Evolutionary conservation across 2,329 filamentous ascomycete genomes (phyloP).

Genomic region (Tolypocladium pustulatum): DNA sequence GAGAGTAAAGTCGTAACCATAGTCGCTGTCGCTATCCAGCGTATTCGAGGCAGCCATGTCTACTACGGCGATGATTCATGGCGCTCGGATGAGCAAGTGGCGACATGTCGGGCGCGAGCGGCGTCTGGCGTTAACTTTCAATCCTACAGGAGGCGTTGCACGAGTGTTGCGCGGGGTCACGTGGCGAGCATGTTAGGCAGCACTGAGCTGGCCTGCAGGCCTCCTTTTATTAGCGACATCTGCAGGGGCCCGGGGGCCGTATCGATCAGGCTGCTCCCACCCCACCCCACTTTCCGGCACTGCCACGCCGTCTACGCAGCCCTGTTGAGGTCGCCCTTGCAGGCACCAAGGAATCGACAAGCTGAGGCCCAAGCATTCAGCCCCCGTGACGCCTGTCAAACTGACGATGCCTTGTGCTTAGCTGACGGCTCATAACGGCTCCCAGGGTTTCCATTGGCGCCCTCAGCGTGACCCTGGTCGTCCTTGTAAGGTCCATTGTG

Average conservation of each 20-base stretch:
- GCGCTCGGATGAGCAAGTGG: not conserved
- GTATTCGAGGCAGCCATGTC: constrained; percentile 4
- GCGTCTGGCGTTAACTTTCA: not conserved
- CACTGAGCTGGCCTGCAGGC: not conserved
- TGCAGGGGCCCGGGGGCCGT: no score
- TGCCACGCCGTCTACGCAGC: not conserved
- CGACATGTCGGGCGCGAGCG: not conserved
- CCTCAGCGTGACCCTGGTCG: not conserved
- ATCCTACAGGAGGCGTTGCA: not conserved
- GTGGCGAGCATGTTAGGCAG: not conserved
- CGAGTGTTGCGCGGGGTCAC: constrained; percentile 1
- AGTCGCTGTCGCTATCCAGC: constrained; percentile 29
- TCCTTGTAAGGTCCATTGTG: not conserved
- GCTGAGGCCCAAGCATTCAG: not conserved
- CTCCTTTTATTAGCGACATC: not conserved
- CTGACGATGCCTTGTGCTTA: not conserved
- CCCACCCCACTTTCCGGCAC: no score
- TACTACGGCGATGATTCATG: not conserved
- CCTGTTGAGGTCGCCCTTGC: not conserved
- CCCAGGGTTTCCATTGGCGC: not conserved
- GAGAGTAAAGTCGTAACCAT: constrained; percentile 33
- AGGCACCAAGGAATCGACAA: not conserved
- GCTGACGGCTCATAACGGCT: not conserved
- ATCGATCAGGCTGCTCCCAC: no score
- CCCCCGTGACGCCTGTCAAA: not conserved